phyloP scores from a whole-genome alignment of 2,329 filamentous ascomycete species.

The Aureobasidium sp. region DNA sequence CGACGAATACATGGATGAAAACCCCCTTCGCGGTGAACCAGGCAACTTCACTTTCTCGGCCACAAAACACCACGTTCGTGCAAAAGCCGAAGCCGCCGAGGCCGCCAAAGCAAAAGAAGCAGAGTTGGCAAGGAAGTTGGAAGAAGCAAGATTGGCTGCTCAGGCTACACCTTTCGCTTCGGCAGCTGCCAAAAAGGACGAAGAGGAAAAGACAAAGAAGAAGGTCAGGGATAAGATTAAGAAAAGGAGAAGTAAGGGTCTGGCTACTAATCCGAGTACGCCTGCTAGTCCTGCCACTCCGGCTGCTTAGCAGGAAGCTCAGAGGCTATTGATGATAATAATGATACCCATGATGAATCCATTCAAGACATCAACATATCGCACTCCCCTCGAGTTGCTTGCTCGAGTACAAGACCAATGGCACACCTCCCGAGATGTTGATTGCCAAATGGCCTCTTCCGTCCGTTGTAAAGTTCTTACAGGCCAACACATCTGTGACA shows the following conservation, averaged over 20 bases:
- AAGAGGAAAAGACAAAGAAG: slow-evolving; percentile 2
- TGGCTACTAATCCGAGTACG: slow-evolving; percentile 20
- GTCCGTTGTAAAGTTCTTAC: slow-evolving; percentile 35
- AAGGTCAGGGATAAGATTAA: slow-evolving; percentile 21
- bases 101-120: slow-evolving; percentile 22
- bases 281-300: slow-evolving; percentile 9
- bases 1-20: slow-evolving; percentile 57
- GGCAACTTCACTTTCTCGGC: slow-evolving; percentile 51
- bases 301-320: too few relatives aligned
- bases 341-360: slow-evolving; percentile 32
- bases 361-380: slow-evolving; percentile 25
- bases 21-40: slow-evolving; percentile 53
- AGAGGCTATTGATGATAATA: slow-evolving; percentile 44
- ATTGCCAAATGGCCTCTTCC: slow-evolving; percentile 36
- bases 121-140: slow-evolving; percentile 19
- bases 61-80: slow-evolving; percentile 34
- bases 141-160: slow-evolving; percentile 26
- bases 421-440: slow-evolving; percentile 34
- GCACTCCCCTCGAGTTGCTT: neutral
- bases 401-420: slow-evolving; percentile 34
- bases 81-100: slow-evolving; percentile 30
- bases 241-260: slow-evolving; percentile 29
- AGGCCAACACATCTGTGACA: slow-evolving; percentile 36
- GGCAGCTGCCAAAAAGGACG: neutral
- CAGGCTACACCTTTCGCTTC: slow-evolving; percentile 9